phyloP scores from a whole-genome alignment of 352 stramenopile genomes.

The Plasmopara muralis region DNA sequence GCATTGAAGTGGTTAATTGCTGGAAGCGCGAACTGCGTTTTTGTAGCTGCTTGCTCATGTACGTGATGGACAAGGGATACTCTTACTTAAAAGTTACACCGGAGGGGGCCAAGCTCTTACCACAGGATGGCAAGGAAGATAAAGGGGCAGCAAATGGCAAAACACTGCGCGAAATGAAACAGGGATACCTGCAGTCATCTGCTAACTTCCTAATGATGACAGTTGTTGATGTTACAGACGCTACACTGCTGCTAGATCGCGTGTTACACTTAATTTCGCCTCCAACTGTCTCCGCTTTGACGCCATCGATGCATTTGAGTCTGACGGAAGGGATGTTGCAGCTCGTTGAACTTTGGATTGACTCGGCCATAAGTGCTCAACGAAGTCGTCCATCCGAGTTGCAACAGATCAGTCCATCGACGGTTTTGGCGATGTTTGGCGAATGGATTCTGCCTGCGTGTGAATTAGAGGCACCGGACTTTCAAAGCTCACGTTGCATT shows the following conservation, averaged over 20 bases:
- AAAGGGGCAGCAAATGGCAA: constrained; percentile 24
- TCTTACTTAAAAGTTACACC: constrained; percentile 60
- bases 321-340: constrained; percentile 74
- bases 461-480: constrained; percentile 58
- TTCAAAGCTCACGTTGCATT: constrained; percentile 71
- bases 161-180: constrained; percentile 49
- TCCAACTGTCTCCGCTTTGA: constrained; percentile 53
- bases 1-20: constrained; percentile 65
- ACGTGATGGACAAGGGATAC: constrained; percentile 67
- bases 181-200: constrained; percentile 64
- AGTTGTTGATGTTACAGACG: constrained; percentile 46
- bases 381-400: constrained; percentile 46
- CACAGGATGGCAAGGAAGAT: constrained; percentile 34
- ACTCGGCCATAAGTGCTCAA: constrained; percentile 63
- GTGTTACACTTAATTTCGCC: constrained; percentile 75
- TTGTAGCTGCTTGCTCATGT: constrained; percentile 75
- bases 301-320: constrained; percentile 56
- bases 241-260: constrained; percentile 72
- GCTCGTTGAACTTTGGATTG: constrained; percentile 73
- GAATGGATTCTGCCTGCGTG: constrained; percentile 85
- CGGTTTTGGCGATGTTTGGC: constrained; percentile 73
- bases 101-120: constrained; percentile 50
- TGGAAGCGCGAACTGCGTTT: constrained; percentile 82
- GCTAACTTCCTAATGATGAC: constrained; percentile 65
- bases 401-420: constrained; percentile 73